Base-by-base conservation (phyloP, 345 rosid species). In the Gossypium sturtianum region DNA sequence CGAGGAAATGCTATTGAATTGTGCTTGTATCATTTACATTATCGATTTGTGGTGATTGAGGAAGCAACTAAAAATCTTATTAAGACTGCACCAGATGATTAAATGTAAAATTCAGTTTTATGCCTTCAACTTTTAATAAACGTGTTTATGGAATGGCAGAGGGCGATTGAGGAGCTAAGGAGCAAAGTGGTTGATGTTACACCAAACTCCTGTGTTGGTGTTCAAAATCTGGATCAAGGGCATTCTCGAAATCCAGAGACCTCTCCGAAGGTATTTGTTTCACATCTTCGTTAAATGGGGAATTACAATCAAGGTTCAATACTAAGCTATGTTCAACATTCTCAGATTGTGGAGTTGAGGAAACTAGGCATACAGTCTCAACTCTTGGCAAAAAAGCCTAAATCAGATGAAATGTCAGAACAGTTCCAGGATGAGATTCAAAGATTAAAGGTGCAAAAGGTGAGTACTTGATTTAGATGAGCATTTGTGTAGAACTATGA, bases 401-500 rank as follows among this genome's bases (percentile, higher is more conserved):
- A 70, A 82, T 82, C 84, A 74, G 89, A 86, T 60, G 91, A 82
- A 66, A 82, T 82, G 22, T 66, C 85, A 59, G 85, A 79, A 65
- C 78, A 76, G 58, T 78, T 83, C 41, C 84, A 82, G 53, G 89
- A 86, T 34, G 91, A 94, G 76, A 89, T 92, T 65, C 93, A 82
- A 54, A 90, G 82, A 82, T 81, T 94, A 56, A 94, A 93, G 81
- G 89, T 87, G 15, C 97, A 94, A 74, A 94, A 94, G 90, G 97
- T 89, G 76, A 63, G 72, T 23, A 60, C 70, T 72, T 72, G 56
- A 57, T 27, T 63, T n/a, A 16, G 11, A 73, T 79, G 59, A 61
- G 22, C 44, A 54, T 54, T 49, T 60, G 13, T 68, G 66, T 65
- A 6, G 51, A 66, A 47, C 19, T 65, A 38, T 20, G 62, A n/a